Conservation (phyloP, 257 asterid species). For the Solanum sparsipilum region DNA sequence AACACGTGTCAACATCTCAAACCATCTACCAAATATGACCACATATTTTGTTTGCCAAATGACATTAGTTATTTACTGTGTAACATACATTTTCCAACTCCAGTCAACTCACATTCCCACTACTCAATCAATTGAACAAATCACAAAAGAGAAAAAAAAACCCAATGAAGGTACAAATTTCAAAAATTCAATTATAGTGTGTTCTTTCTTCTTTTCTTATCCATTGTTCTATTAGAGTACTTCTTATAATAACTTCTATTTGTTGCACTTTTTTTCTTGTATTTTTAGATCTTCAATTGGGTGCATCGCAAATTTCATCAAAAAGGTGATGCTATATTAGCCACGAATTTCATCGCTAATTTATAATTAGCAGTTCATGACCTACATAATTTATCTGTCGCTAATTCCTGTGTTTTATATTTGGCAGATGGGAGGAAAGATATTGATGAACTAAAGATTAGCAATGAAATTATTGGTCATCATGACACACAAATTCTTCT, state of each 20-base stretch:
- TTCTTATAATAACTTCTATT: not conserved
- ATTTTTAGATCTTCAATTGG: conserved; percentile 70
- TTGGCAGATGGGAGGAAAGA: conserved; percentile 14
- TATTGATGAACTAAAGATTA: not conserved
- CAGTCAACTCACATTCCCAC: conserved; percentile 12
- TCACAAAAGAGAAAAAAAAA: not conserved
- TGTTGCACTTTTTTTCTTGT: not conserved
- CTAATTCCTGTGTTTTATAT: not conserved
- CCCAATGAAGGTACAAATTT: conserved; percentile 28
- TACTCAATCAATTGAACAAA: not conserved
- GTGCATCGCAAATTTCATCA: conserved; percentile 52
- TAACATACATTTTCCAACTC: conserved; percentile 11
- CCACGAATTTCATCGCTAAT: not conserved
- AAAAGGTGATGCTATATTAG: conserved; percentile 27
- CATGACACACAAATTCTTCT: conserved; percentile 11
- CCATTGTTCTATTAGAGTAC: not conserved
- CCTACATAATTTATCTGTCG: not conserved
- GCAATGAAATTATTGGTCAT: not conserved
- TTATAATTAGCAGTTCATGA: not conserved
- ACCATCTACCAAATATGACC: not conserved
- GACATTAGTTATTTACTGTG: not conserved
- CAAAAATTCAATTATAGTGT: not conserved
- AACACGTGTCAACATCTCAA: not conserved
- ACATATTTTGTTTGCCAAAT: not conserved
- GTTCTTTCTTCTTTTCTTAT: not conserved